These are phyloP conservation scores for Sclerotinia sclerotiorum DNA, from an alignment of 2,329 filamentous ascomycete genomes.

Conservation along the genomic window DNA sequence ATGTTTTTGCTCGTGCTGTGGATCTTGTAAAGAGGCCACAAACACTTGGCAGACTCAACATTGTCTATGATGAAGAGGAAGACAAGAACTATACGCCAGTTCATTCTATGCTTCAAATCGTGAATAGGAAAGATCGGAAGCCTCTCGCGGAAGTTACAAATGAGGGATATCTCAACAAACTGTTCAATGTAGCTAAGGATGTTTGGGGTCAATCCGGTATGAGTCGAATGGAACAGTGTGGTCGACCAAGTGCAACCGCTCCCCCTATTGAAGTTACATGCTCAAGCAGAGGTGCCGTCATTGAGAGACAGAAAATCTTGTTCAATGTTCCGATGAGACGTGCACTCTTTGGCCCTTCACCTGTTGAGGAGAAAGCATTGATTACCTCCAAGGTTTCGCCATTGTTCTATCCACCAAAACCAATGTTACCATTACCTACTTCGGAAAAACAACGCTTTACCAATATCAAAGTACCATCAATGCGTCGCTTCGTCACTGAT, in stretches of 20 bases:
- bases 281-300: constrained; percentile 61
- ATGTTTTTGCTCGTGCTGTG: constrained; percentile 72
- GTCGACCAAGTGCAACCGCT: constrained; percentile 74
- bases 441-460: constrained; percentile 83
- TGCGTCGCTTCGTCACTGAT: constrained; percentile 96
- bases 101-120: constrained; percentile 80
- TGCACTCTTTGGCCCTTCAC: constrained; percentile 66
- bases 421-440: constrained; percentile 74
- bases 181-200: constrained; percentile 75
- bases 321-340: constrained; percentile 79
- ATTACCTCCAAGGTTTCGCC: constrained; percentile 71
- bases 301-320: constrained; percentile 69
- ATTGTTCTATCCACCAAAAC: constrained; percentile 59
- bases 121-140: constrained; percentile 64
- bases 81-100: constrained; percentile 64
- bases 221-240: constrained; percentile 76
- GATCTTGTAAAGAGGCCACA: constrained; percentile 56
- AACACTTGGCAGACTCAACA: constrained; percentile 64
- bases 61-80: constrained; percentile 68
- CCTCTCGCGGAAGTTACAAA: constrained; percentile 67
- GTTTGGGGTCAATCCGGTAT: constrained; percentile 70
- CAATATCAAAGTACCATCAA: constrained; percentile 89
- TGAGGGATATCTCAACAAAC: constrained; percentile 69
- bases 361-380: constrained; percentile 69
- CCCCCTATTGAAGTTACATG: constrained; percentile 82